A percentile compares a stretch with the other conserved stretches of the same genome.
phyloP scores from a whole-genome alignment of 2,329 filamentous ascomycete genomes.

The Apiospora marii region DNA sequence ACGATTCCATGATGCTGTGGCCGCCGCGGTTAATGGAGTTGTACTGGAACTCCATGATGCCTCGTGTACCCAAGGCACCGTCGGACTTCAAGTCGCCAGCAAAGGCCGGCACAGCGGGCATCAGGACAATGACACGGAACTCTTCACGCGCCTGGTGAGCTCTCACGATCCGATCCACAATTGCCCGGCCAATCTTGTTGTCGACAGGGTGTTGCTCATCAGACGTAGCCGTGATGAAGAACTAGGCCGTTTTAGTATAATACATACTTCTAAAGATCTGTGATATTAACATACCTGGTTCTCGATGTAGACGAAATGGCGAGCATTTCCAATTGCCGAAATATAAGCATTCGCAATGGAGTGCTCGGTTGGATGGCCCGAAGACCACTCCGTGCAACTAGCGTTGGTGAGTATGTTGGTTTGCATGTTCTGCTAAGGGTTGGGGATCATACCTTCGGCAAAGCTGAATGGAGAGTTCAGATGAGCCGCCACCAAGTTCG shows the following conservation, averaged over 20 bases:
- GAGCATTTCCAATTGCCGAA: constrained; percentile 70
- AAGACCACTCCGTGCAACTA: constrained; percentile 60
- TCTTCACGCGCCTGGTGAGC: constrained; percentile 70
- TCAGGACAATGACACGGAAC: constrained; percentile 80
- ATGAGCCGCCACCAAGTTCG: background rate
- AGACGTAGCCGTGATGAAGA: constrained; percentile 85
- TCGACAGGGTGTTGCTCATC: constrained; percentile 74
- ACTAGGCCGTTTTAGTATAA: constrained; percentile 51
- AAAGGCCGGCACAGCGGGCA: constrained; percentile 83
- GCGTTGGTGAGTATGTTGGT: constrained; percentile 20
- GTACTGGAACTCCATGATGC: constrained; percentile 91
- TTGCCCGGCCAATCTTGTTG: constrained; percentile 81
- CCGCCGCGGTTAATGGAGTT: constrained; percentile 80
- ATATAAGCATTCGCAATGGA: constrained; percentile 89
- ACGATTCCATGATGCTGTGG: constrained; percentile 77
- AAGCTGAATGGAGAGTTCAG: constrained; percentile 53
- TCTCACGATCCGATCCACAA: constrained; percentile 78
- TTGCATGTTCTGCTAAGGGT: background rate
- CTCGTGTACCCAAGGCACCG: constrained; percentile 76
- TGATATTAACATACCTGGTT: constrained; percentile 61
- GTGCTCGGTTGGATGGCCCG: constrained; percentile 65
- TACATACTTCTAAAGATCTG: background rate
- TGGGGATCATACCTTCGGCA: constrained; percentile 50
- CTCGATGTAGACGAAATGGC: constrained; percentile 82
- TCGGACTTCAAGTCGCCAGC: constrained; percentile 80